Evolutionary conservation across 2,329 filamentous ascomycete species (phyloP).

Genomic region (Aspergillus terreus): DNA sequence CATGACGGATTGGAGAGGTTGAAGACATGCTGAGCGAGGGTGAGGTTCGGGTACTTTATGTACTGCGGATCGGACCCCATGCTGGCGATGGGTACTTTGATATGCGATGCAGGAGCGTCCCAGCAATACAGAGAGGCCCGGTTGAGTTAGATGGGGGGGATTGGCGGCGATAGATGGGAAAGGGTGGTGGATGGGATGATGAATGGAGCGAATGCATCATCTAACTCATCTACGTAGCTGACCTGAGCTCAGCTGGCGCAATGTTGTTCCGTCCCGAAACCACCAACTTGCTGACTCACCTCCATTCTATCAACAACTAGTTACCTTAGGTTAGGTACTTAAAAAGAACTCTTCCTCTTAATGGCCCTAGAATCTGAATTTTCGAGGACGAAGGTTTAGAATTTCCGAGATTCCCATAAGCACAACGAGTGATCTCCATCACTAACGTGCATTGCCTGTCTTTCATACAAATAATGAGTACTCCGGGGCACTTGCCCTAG

Average conservation of each 20-base stretch:
- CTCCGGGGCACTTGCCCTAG: no score
- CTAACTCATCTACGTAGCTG: constrained; percentile 18
- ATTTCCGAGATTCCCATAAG: no score
- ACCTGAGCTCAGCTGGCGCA: constrained; percentile 34
- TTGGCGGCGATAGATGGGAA: constrained; percentile 7
- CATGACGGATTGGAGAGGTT: constrained; percentile 61
- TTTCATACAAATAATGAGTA: no score
- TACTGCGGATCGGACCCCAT: constrained; percentile 63
- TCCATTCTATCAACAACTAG: no score
- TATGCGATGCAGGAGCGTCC: constrained; percentile 2
- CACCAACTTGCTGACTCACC: not conserved
- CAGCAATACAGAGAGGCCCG: not conserved
- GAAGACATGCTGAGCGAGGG: constrained; percentile 65
- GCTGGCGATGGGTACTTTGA: constrained; percentile 33
- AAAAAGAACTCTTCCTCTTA: no score
- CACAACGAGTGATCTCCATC: no score
- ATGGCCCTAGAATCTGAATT: no score
- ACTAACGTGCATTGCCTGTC: no score
- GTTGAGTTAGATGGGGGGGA: constrained; percentile 6
- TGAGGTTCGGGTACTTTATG: constrained; percentile 61
- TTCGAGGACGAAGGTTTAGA: no score
- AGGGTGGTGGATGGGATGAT: constrained; percentile 13
- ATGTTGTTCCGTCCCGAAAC: constrained; percentile 27
- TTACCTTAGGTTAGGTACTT: no score
- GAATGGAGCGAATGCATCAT: constrained; percentile 18